phyloP scores from a whole-genome alignment of 1,139 yeast genomes.

The Hyphopichia khmerensis region DNA sequence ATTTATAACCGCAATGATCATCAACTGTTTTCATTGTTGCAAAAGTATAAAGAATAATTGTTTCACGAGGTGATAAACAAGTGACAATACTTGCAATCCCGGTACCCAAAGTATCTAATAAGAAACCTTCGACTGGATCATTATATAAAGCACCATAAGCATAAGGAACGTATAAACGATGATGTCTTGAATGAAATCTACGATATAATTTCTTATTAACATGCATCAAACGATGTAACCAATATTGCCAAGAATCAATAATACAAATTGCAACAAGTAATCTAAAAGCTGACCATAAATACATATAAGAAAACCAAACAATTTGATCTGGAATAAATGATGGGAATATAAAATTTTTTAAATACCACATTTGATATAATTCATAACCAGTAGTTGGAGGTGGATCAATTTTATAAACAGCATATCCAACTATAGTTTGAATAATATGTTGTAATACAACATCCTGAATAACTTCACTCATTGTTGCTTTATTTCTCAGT shows the following conservation, averaged over 20 bases:
- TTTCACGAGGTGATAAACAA: constrained; percentile 72
- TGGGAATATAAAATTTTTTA: constrained; percentile 42
- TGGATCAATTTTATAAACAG: constrained; percentile 57
- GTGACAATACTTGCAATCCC: constrained; percentile 73
- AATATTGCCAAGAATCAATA: constrained; percentile 94
- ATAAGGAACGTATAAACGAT: constrained; percentile 89
- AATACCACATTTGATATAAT: constrained; percentile 62
- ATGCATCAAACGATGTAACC: constrained; percentile 88
- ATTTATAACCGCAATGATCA: constrained; percentile 94
- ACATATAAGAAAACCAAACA: constrained; percentile 53
- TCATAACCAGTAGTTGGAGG: constrained; percentile 74
- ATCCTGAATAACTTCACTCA: constrained; percentile 69
- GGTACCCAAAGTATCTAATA: constrained; percentile 89
- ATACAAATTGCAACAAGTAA: constrained; percentile 64
- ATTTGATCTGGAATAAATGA: constrained; percentile 42
- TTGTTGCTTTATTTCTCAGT: constrained; percentile 70
- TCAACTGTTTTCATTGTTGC: constrained; percentile 96
- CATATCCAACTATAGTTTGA: constrained; percentile 70
- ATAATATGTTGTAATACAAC: constrained; percentile 81
- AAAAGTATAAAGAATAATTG: constrained; percentile 71
- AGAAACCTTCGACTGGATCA: constrained; percentile 89
- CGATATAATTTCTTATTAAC: constrained; percentile 70
- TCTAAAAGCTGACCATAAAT: constrained; percentile 58
- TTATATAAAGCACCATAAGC: constrained; percentile 96
- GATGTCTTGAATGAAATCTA: constrained; percentile 90